phyloP scores from a whole-genome alignment of 768 basidiomycete species.

The Candolleomyces eurysporus region DNA sequence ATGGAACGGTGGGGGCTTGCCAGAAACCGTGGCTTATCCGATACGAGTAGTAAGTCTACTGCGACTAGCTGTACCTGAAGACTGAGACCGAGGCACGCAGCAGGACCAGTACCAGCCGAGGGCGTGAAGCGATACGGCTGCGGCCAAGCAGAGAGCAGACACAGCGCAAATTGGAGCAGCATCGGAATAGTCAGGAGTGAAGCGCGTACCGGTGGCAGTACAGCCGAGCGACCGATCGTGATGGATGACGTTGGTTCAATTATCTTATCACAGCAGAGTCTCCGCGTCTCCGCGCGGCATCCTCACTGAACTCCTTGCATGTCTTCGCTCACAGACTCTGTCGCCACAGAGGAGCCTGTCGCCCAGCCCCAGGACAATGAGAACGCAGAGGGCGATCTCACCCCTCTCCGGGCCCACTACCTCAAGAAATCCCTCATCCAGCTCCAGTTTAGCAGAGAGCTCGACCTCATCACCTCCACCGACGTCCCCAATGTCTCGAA shows the following conservation, averaged over 20 bases:
- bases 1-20: no score
- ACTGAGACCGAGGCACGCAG: no score
- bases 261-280: constrained; percentile 1
- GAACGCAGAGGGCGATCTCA: constrained; percentile 40
- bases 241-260: neutral
- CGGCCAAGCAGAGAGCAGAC: no score
- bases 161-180: no score
- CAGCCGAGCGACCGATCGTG: neutral
- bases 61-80: no score
- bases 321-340: neutral
- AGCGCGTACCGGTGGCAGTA: neutral
- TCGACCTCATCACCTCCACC: constrained; percentile 57
- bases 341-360: neutral
- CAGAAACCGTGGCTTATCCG: no score
- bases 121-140: no score
- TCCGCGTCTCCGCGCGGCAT: neutral
- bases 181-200: neutral
- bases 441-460: constrained; percentile 81
- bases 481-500: constrained; percentile 46
- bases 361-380: neutral
- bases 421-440: constrained; percentile 94
- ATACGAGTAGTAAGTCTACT: no score
- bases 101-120: no score
- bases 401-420: constrained; percentile 93
- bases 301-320: neutral